Percentiles rank a stretch among this genome's conserved stretches.
Conservation (phyloP, 345 rosid species). For the Salix caprea region DNA sequence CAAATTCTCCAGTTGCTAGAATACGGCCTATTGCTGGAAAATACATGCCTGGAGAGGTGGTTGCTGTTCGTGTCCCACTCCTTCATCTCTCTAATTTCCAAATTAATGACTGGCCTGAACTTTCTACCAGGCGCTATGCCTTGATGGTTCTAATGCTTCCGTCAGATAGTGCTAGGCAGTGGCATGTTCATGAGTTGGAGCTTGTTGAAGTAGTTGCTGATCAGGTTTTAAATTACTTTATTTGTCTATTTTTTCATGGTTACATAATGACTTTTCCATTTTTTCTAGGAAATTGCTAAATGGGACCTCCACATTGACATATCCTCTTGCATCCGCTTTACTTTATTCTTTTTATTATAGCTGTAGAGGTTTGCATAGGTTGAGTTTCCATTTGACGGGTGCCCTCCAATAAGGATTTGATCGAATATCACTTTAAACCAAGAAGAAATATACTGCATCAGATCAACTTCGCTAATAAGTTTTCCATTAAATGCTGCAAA, state of each 20-base stretch:
- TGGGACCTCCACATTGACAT: not conserved
- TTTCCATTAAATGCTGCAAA: not conserved
- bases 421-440: not conserved
- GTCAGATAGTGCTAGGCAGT: conserved; percentile 95
- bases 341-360: not conserved
- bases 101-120: conserved; percentile 99
- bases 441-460: not conserved
- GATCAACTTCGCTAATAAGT: not conserved
- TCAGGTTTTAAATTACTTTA: conserved; percentile 47
- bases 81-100: conserved; percentile 93
- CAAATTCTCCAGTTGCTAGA: conserved; percentile 84
- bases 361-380: not conserved
- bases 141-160: conserved; percentile 98
- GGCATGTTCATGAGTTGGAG: conserved; percentile 97
- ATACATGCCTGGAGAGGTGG: conserved; percentile 86
- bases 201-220: conserved; percentile 99
- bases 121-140: conserved; percentile 88
- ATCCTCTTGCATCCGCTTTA: not conserved
- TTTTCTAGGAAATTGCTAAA: not conserved
- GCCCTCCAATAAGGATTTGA: not conserved
- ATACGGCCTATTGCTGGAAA: conserved; percentile 78
- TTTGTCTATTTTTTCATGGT: not conserved
- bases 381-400: not conserved
- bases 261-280: not conserved
- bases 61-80: conserved; percentile 93